Evolutionary conservation across 139 green algal species (phyloP), one percentile per base, ranked within the genome.

Genomic region (Yamagishiella unicocca): DNA sequence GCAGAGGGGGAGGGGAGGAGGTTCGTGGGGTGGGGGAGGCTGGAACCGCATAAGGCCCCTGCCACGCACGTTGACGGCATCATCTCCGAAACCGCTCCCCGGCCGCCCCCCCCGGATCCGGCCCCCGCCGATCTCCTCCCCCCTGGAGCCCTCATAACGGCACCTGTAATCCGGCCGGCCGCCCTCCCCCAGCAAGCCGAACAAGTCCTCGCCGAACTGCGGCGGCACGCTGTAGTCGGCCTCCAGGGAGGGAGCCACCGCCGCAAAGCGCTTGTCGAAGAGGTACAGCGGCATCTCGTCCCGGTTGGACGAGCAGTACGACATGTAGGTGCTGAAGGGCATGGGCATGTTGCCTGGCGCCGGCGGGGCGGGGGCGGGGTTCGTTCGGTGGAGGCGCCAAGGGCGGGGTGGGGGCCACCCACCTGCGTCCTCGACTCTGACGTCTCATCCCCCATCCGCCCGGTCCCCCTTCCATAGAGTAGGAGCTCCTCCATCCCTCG

Each of bases 171-270:
- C 92, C 7, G 96, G 96, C 14, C 96, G 87, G 2, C 38, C 71
- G 5, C 88, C 78, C 42, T 91, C 83, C 14, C 88, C 84, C 50
- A 99, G 81, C 62, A 98, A 76, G 4, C 83, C 77, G 68, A 99
- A 99, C 37, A 99, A 90, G 90, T 99, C 98, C 31, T 99, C 96
- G 12, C 62, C 55, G 46, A 96, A 95, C 17, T 86, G 71, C 5
- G 31, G 6, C 6, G 91, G 92, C 54, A 95, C 90, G 4, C 61
- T 33, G 82, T 97, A 99, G 77, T 99, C 98, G 1, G 50, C 14
- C 0, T 76, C 90, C 42, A 99, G 91, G 27, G 92, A 50, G 0
- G 96, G 93, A 1, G 90, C 91, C 19, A 92, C 94, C 3, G 53
- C 22, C 6, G 83, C 75, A 87, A 98, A 97, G 25, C 84, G 73